These are phyloP conservation scores for Penicillium sp. DNA, from an alignment of 2,329 filamentous ascomycete genomes.

Conservation along the genomic window DNA sequence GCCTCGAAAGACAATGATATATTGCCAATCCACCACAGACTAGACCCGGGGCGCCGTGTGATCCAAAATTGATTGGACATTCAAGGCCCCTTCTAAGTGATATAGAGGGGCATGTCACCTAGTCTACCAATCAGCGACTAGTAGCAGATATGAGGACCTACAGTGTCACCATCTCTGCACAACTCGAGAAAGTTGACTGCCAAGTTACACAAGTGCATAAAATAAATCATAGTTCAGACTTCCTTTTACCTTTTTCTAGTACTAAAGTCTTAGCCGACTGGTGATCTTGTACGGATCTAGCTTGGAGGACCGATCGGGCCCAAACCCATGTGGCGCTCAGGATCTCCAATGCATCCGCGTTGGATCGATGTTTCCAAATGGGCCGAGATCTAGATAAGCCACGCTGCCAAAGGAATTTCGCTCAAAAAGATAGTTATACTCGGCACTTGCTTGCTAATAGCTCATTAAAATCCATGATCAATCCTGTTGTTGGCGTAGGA, in stretches of 20 bases:
- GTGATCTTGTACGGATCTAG: background rate
- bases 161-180: background rate
- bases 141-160: background rate
- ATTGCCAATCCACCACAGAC: background rate
- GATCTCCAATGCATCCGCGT: slow-evolving; percentile 5
- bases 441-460: background rate
- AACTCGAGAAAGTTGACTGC: background rate
- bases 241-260: background rate
- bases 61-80: background rate
- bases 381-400: background rate
- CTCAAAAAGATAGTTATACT: background rate
- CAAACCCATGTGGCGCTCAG: background rate
- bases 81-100: background rate
- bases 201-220: background rate
- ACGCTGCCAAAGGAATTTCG: background rate
- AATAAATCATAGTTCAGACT: background rate
- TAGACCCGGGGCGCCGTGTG: background rate
- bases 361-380: slow-evolving; percentile 1
- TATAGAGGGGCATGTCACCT: background rate
- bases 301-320: background rate
- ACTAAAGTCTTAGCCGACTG: background rate
- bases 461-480: background rate
- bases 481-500: background rate
- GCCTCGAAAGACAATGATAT: background rate
- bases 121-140: background rate